Percentiles rank a stretch among this genome's conserved stretches.
These are phyloP conservation scores for Xerocomellus intermedius DNA, from an alignment of 768 basidiomycete species.

Conservation along the genomic window DNA sequence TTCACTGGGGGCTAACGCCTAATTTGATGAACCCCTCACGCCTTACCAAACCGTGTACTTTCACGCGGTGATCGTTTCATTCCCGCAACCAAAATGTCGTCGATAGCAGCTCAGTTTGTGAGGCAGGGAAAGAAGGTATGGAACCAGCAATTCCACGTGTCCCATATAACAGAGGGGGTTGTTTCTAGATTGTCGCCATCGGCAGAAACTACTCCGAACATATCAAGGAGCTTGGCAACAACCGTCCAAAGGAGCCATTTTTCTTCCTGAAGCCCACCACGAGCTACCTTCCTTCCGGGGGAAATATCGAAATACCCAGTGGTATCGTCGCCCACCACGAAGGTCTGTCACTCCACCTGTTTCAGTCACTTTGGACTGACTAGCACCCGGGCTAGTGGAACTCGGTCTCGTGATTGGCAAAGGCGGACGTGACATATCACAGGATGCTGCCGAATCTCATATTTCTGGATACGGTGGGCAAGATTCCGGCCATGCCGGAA, in stretches of 20 bases:
- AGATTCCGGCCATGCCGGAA: not conserved
- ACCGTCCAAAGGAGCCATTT: conserved; percentile 88
- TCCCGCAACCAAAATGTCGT: conserved; percentile 27
- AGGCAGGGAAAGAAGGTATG: conserved; percentile 48
- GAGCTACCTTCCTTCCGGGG: conserved; percentile 77
- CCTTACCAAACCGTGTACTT: not conserved
- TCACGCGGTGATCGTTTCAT: not conserved
- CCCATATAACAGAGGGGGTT: not conserved
- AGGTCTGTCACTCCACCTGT: conserved; percentile 44
- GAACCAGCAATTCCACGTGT: not conserved
- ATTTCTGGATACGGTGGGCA: conserved; percentile 88
- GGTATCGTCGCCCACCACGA: conserved; percentile 90
- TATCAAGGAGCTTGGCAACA: conserved; percentile 87
- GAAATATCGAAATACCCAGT: conserved; percentile 79
- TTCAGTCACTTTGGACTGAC: not conserved
- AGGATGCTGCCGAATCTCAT: conserved; percentile 67
- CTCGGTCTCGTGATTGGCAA: conserved; percentile 96
- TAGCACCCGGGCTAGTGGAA: conserved; percentile 58
- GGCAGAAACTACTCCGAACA: conserved; percentile 94
- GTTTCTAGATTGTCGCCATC: conserved; percentile 82
- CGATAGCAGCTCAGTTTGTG: conserved; percentile 40
- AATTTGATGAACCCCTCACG: not conserved
- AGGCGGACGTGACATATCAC: conserved; percentile 76
- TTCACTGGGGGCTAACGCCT: not conserved
- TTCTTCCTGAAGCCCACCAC: conserved; percentile 98